phyloP scores from a whole-genome alignment of 495 filamentous ascomycete species.

The Aspergillus carlsbadensis region DNA sequence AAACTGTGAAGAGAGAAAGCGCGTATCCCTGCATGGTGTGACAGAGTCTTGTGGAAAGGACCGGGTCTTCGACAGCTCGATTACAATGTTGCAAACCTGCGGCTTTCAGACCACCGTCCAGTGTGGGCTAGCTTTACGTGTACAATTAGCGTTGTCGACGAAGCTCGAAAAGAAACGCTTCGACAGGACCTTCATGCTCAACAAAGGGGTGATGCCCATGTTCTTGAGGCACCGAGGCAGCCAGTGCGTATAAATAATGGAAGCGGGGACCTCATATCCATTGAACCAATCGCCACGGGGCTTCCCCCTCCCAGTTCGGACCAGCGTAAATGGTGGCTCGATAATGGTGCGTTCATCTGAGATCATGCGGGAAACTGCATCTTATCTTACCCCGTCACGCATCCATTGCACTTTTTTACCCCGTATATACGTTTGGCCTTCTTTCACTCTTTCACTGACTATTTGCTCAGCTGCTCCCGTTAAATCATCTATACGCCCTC shows the following conservation, averaged over 20 bases:
- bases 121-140: constrained; percentile 89
- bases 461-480: constrained; percentile 61
- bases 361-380: no score
- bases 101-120: constrained; percentile 91
- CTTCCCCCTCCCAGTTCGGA: constrained; percentile 90
- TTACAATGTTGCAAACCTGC: constrained; percentile 75
- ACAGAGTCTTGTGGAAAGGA: constrained; percentile 86
- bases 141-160: constrained; percentile 74
- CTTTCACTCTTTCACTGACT: not conserved
- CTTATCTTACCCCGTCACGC: no score
- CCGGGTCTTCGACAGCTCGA: constrained; percentile 74
- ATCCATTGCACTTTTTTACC: no score
- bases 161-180: constrained; percentile 65
- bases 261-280: constrained; percentile 72
- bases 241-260: constrained; percentile 54
- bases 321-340: constrained; percentile 90
- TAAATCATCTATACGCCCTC: constrained; percentile 66
- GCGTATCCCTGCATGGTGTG: constrained; percentile 96
- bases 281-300: constrained; percentile 73
- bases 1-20: constrained; percentile 74
- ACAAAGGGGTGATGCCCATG: constrained; percentile 59
- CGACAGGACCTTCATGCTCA: constrained; percentile 69
- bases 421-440: no score
- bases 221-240: constrained; percentile 32
- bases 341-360: constrained; percentile 64